phyloP scores from a whole-genome alignment of 305 asterid species.

The Ilex paraguariensis region DNA sequence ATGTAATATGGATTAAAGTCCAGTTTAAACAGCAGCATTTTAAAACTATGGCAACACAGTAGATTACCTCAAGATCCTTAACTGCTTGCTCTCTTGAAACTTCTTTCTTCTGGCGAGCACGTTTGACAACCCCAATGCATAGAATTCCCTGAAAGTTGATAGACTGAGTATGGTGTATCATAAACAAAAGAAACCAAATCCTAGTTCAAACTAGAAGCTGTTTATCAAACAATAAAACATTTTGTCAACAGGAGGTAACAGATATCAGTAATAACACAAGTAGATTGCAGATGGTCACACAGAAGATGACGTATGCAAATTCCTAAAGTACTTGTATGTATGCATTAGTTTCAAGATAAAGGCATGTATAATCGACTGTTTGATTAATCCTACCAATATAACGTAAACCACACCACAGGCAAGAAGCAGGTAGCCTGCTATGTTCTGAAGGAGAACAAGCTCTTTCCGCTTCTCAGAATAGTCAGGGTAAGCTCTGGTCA shows the following conservation, averaged over 20 bases:
- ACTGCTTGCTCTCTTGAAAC: constrained; percentile 72
- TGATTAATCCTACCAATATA: constrained; percentile 51
- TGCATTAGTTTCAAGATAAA: neutral
- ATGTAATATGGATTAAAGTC: neutral
- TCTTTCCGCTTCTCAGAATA: constrained; percentile 42
- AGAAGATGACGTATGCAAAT: neutral
- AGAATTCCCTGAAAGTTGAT: constrained; percentile 52
- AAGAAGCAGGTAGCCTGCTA: constrained; percentile 76
- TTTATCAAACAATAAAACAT: neutral
- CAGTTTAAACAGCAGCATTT: neutral
- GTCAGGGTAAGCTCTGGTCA: constrained; percentile 98
- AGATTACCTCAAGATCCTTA: constrained; percentile 74
- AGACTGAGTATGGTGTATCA: neutral
- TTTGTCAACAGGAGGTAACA: neutral
- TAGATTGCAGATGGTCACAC: neutral
- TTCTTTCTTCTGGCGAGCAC: constrained; percentile 75
- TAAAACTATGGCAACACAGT: constrained; percentile 7
- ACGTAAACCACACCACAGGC: constrained; percentile 73
- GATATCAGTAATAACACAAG: neutral
- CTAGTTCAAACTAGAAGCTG: no score
- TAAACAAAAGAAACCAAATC: no score
- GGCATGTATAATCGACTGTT: neutral
- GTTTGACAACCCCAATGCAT: constrained; percentile 81
- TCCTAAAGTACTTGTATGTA: neutral
- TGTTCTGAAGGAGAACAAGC: constrained; percentile 76